Evolutionary conservation across 257 asterid species (phyloP).

Genomic region (Striga asiatica): DNA sequence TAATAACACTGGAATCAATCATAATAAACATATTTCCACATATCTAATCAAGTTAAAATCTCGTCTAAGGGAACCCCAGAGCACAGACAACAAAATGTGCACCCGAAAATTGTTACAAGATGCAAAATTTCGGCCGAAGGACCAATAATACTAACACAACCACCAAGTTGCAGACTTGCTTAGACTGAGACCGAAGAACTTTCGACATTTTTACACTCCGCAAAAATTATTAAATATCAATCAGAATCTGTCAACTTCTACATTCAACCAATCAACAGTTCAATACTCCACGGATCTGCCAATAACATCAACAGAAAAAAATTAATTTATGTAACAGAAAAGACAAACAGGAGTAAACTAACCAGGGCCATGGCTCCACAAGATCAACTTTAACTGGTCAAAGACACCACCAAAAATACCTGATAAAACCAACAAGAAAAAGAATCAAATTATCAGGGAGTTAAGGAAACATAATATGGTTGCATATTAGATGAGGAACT

Average conservation of each 20-base stretch:
- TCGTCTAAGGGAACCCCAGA: background rate
- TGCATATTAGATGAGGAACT: too few species aligned
- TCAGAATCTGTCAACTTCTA: background rate
- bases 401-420: conserved; percentile 7
- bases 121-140: background rate
- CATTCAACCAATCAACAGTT: background rate
- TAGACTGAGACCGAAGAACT: background rate
- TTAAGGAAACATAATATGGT: too few species aligned
- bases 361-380: conserved; percentile 63
- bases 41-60: too few species aligned
- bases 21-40: background rate
- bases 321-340: background rate
- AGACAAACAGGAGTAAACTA: conserved; percentile 17
- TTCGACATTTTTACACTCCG: background rate
- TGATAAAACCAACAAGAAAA: conserved; percentile 3
- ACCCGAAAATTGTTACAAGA: background rate
- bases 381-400: conserved; percentile 4
- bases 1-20: too few species aligned
- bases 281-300: conserved; percentile 15
- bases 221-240: background rate
- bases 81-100: background rate
- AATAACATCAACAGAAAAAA: background rate
- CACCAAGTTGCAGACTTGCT: background rate
- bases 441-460: too few species aligned
- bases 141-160: background rate